A percentile compares a stretch with the other conserved stretches of the same genome.
Conservation (phyloP, 768 basidiomycete genomes). For the Gautieria morchelliformis region DNA sequence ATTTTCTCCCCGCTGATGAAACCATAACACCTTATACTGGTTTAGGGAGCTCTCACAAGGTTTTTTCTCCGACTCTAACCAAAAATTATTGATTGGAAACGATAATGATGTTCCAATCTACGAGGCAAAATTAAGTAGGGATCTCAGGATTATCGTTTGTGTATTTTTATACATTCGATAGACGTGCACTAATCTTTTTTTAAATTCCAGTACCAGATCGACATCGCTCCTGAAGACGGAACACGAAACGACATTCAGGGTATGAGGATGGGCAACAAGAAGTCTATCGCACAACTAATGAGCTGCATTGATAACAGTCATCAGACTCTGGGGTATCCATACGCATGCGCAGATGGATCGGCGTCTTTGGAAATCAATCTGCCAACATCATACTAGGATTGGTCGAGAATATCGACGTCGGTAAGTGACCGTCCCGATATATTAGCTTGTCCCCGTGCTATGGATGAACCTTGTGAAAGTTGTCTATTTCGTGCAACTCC, state of each 20-base stretch:
- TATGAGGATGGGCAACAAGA: conserved; percentile 29
- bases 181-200: neutral
- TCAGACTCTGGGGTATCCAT: conserved; percentile 42
- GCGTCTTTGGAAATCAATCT: conserved; percentile 38
- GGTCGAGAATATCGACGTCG: conserved; percentile 46
- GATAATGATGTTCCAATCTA: conserved; percentile 46
- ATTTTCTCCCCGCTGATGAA: neutral
- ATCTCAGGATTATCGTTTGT: conserved; percentile 41
- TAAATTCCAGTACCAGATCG: conserved; percentile 37
- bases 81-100: conserved; percentile 43
- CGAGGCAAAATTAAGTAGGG: conserved; percentile 57
- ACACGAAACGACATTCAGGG: conserved; percentile 16
- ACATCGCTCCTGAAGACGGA: conserved; percentile 33
- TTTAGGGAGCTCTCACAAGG: conserved; percentile 59
- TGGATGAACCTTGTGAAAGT: neutral
- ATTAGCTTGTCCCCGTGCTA: neutral
- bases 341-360: conserved; percentile 37
- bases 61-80: conserved; percentile 59
- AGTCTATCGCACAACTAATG: neutral
- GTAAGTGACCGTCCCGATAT: conserved; percentile 20
- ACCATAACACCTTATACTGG: neutral
- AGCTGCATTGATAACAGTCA: conserved; percentile 20
- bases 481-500: no score
- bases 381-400: conserved; percentile 30
- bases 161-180: neutral